A percentile compares a stretch with the other conserved stretches of the same genome.
These are phyloP conservation scores for Carallia pectinifolia DNA, from an alignment of 345 rosid genomes.

Conservation along the genomic window DNA sequence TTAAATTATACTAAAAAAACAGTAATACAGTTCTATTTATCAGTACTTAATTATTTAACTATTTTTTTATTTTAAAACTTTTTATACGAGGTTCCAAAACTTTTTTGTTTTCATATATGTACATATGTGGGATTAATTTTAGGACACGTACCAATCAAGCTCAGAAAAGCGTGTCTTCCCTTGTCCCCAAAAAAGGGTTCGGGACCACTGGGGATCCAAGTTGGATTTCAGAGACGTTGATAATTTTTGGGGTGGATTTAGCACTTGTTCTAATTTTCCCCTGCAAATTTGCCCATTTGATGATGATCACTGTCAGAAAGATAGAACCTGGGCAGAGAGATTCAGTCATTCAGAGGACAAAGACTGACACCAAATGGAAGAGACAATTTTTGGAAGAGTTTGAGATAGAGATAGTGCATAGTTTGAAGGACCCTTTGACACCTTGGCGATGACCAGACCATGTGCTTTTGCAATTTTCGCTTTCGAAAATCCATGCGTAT, in stretches of 20 bases:
- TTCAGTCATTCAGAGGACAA: conserved; percentile 16
- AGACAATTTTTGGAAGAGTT: conserved; percentile 9
- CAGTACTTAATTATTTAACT: too few species aligned
- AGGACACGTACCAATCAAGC: background rate
- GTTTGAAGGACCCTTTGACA: conserved; percentile 10
- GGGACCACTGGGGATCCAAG: conserved; percentile 32
- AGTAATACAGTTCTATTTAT: too few species aligned
- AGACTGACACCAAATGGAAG: conserved; percentile 25
- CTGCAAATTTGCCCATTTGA: background rate
- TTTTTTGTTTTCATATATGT: too few species aligned
- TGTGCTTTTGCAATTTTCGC: background rate
- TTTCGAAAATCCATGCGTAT: background rate
- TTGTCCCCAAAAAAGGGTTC: conserved; percentile 3
- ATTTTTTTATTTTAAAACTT: too few species aligned
- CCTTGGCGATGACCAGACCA: background rate
- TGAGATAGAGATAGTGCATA: conserved; percentile 9
- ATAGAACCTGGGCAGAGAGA: conserved; percentile 30
- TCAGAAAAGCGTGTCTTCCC: conserved; percentile 1
- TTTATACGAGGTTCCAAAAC: too few species aligned
- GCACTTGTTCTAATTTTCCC: background rate
- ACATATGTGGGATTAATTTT: background rate
- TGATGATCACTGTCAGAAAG: conserved; percentile 14
- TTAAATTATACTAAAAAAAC: too few species aligned
- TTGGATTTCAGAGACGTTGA: background rate
- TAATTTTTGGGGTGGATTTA: background rate